Conservation (phyloP, 306 rosid species). For the Rosa lucieae region DNA sequence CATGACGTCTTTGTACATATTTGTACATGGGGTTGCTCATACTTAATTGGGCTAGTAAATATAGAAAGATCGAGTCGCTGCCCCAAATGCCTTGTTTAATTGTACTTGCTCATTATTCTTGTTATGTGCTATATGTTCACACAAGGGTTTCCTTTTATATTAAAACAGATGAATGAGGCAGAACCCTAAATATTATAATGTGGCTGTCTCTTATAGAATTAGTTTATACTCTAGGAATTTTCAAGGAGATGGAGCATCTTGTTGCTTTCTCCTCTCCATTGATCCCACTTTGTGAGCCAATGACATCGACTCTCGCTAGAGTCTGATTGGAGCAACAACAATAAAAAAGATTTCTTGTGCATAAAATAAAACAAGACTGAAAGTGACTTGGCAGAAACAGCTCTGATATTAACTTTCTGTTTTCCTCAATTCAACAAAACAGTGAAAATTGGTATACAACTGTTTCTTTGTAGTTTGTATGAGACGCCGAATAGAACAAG, state of each 20-base stretch:
- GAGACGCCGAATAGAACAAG: constrained; percentile 66
- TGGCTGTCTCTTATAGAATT: not conserved
- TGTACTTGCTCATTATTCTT: not conserved
- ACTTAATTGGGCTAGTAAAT: not conserved
- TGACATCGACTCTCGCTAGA: not conserved
- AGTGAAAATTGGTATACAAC: constrained; percentile 9
- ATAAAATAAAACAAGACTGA: constrained; percentile 15
- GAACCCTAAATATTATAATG: not conserved
- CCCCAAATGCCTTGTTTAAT: not conserved
- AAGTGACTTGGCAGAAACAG: constrained; percentile 27
- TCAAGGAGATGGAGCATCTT: constrained; percentile 14
- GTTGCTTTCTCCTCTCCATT: constrained; percentile 2
- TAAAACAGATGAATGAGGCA: not conserved
- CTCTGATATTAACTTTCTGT: constrained; percentile 14
- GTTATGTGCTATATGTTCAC: not conserved
- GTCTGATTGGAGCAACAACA: not conserved
- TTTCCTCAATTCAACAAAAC: constrained; percentile 1
- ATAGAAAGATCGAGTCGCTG: constrained; percentile 1
- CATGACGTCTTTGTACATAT: not conserved
- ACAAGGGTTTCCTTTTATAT: not conserved
- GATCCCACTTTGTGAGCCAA: constrained; percentile 9
- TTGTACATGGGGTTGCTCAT: not conserved
- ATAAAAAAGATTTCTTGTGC: constrained; percentile 8
- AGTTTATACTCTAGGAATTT: constrained; percentile 13
- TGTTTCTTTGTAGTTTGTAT: not conserved